These are phyloP conservation scores for Talaromyces wortmannii DNA, from an alignment of 495 filamentous ascomycete species.

Conservation along the genomic window DNA sequence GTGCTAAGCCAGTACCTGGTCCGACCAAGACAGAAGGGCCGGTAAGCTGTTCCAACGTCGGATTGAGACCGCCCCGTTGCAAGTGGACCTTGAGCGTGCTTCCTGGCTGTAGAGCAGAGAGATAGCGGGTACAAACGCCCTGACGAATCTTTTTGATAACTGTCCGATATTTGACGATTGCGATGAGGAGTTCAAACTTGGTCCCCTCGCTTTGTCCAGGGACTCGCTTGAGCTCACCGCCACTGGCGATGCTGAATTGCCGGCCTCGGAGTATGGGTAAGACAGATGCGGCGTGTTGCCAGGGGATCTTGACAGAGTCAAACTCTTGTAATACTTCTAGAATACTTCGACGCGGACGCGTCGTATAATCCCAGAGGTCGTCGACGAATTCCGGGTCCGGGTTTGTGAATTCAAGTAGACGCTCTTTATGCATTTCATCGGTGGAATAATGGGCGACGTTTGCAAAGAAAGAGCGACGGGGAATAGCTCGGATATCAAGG, in stretches of 20 bases:
- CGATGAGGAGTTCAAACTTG: conserved; percentile 70
- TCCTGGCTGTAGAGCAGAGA: conserved; percentile 54
- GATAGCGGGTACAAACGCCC: conserved; percentile 85
- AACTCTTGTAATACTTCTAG: conserved; percentile 91
- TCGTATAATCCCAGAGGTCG: conserved; percentile 93
- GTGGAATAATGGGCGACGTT: conserved; percentile 64
- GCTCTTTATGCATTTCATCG: conserved; percentile 67
- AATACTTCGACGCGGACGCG: conserved; percentile 83
- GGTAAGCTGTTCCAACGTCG: conserved; percentile 32
- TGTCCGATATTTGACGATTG: conserved; percentile 88
- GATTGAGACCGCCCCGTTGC: conserved; percentile 49
- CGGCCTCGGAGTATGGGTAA: conserved; percentile 72
- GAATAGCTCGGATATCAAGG: conserved; percentile 83
- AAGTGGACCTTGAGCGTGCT: conserved; percentile 53
- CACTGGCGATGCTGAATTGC: conserved; percentile 85
- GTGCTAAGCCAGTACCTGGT: conserved; percentile 87
- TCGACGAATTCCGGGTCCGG: conserved; percentile 69
- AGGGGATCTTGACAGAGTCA: conserved; percentile 72
- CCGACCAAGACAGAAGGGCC: conserved; percentile 73
- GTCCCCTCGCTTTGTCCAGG: conserved; percentile 25
- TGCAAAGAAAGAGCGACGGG: conserved; percentile 78
- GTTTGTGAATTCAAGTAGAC: conserved; percentile 74
- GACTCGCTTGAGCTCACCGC: conserved; percentile 42
- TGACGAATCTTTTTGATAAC: conserved; percentile 79
- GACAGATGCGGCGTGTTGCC: conserved; percentile 57